Evolutionary conservation across 192 early-diverging fungal genomes (phyloP).

Genomic region (Backusella psychrophila): DNA sequence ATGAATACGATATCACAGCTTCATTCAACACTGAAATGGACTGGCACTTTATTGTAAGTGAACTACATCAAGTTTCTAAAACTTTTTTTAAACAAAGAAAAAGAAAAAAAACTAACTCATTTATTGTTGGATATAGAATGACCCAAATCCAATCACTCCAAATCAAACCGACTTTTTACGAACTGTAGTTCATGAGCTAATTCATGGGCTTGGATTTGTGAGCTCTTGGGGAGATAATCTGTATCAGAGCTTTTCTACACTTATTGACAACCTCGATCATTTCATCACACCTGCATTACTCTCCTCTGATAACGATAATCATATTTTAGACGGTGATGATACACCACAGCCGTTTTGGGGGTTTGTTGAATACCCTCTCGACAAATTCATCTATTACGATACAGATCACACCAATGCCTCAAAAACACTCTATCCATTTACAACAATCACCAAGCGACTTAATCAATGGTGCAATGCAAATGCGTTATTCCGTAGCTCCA

Average conservation of each 20-base stretch:
- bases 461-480: constrained; percentile 24
- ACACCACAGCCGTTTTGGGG: constrained; percentile 32
- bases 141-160: constrained; percentile 5
- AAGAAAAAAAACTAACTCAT: not conserved
- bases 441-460: constrained; percentile 8
- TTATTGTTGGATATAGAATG: constrained; percentile 15
- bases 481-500: constrained; percentile 14
- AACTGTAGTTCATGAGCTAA: constrained; percentile 39
- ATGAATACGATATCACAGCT: constrained; percentile 33
- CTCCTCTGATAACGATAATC: constrained; percentile 2
- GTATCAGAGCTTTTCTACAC: constrained; percentile 16
- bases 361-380: constrained; percentile 36
- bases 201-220: constrained; percentile 46
- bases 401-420: not conserved
- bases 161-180: constrained; percentile 40
- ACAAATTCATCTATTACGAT: constrained; percentile 14
- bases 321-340: not conserved
- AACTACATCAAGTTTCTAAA: not conserved
- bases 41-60: constrained; percentile 35
- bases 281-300: constrained; percentile 28
- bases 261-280: constrained; percentile 8
- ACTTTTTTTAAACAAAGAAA: not conserved
- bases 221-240: constrained; percentile 31
- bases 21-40: constrained; percentile 34
- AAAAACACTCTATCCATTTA: constrained; percentile 8